Base-by-base conservation (phyloP, 768 basidiomycete genomes). In the Termitomyces sp. region DNA sequence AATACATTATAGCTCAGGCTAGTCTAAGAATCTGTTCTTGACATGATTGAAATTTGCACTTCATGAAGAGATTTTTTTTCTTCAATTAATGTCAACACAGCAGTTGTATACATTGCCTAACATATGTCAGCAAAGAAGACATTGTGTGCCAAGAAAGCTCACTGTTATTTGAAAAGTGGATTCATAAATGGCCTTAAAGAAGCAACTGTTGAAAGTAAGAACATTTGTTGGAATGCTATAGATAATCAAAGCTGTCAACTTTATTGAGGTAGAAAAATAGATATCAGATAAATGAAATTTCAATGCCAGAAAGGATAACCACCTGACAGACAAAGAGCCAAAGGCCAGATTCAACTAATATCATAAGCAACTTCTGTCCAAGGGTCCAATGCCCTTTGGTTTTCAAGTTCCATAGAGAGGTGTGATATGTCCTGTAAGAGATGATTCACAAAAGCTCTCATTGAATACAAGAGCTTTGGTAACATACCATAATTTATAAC, bases 141-240 rank as follows among this genome's bases (percentile, higher is more conserved):
- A 18, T 24, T 20, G 22, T 34, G 4, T 34, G 16, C 13, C 9
- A 5, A 2, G 22, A 9, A 18, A 16, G 22, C 20, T 36, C 9
- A 49, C 48, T 8, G 24, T 36, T 9, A 32, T 36, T 7, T 50
- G 48, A 10, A 24, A 9, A 24, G 34, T 16, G 5, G 14, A 18
- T 36, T 36, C 48, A 36, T 18, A 24, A 4, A 36, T 2, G 22
- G 5, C 48, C 16, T 49, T 49, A 3, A 2, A 12, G 4, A 32
- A 20, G 12, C 13, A 48, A 12, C 8, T 4, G 4, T 1, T 2
- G 4, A 1, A 7, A 14, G 31, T 20, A 3, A 4, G 3, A 3
- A 32, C 2, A 14, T 5, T 2, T 18, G 0, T 4, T 12, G 5
- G 12, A 13, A 12, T 2, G 12, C 1, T 3, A 24, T 8, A 1